Evolutionary conservation across 345 rosid genomes (phyloP).

Genomic region (Tarenaya hassleriana): DNA sequence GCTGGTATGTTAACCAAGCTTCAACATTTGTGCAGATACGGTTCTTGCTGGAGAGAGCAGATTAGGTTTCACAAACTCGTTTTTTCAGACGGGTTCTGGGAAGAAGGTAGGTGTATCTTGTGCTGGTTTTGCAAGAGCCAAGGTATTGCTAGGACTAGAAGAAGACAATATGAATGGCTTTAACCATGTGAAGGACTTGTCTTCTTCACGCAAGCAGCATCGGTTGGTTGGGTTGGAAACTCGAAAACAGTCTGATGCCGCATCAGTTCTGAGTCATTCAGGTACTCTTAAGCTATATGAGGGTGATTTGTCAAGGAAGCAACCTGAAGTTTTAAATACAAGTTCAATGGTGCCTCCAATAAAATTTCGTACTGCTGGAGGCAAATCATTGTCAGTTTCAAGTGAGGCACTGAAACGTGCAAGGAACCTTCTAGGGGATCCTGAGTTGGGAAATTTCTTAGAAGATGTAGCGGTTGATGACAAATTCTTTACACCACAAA

Average conservation of each 20-base stretch:
- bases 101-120: conserved; percentile 59
- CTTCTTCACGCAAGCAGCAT: conserved; percentile 20
- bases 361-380: conserved; percentile 85
- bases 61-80: conserved; percentile 31
- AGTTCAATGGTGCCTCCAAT: conserved; percentile 45
- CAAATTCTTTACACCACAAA: conserved; percentile 28
- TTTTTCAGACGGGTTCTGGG: conserved; percentile 79
- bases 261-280: conserved; percentile 30
- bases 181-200: conserved; percentile 25
- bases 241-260: conserved; percentile 21
- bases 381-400: conserved; percentile 83
- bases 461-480: conserved; percentile 37
- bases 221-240: conserved; percentile 18
- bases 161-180: conserved; percentile 36
- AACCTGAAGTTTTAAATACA: conserved; percentile 28
- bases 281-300: conserved; percentile 27
- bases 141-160: conserved; percentile 56
- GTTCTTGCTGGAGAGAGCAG: conserved; percentile 22
- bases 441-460: conserved; percentile 56
- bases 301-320: conserved; percentile 24
- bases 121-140: conserved; percentile 63
- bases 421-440: conserved; percentile 86
- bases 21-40: conserved; percentile 33
- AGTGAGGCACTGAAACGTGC: conserved; percentile 79
- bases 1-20: conserved; percentile 14